Percentiles rank a stretch among this genome's conserved stretches.
Evolutionary conservation across 805 yeast species (phyloP).

Genomic region (Hanseniaspora clermontiae): DNA sequence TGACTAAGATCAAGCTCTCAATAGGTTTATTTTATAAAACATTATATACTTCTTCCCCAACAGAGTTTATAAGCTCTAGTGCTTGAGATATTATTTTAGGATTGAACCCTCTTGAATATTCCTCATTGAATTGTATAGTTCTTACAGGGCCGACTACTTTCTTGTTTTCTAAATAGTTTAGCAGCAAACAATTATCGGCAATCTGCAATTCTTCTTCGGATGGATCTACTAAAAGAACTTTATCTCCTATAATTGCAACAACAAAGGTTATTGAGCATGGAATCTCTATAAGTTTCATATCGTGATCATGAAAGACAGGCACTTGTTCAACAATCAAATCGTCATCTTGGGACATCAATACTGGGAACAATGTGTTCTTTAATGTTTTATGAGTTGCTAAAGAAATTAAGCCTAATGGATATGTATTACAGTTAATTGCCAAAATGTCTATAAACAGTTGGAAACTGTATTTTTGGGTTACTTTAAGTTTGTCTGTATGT

Average conservation of each 20-base stretch:
- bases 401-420: slow-evolving; percentile 71
- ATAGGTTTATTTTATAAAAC: slow-evolving; percentile 27
- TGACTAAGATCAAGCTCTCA: neutral
- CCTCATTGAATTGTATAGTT: slow-evolving; percentile 46
- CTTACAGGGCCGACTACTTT: slow-evolving; percentile 60
- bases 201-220: slow-evolving; percentile 80
- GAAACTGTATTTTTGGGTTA: slow-evolving; percentile 65
- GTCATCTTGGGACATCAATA: slow-evolving; percentile 54
- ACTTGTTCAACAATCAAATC: slow-evolving; percentile 64
- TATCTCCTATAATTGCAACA: slow-evolving; percentile 58
- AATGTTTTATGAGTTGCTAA: slow-evolving; percentile 73
- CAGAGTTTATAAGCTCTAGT: slow-evolving; percentile 42
- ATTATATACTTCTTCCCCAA: slow-evolving; percentile 50
- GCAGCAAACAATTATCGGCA: slow-evolving; percentile 65
- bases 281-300: slow-evolving; percentile 47
- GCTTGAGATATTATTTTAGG: slow-evolving; percentile 39
- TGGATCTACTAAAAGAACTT: slow-evolving; percentile 65
- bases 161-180: slow-evolving; percentile 54
- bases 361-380: slow-evolving; percentile 63
- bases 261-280: slow-evolving; percentile 62
- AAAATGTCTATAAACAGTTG: slow-evolving; percentile 70
- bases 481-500: slow-evolving; percentile 39
- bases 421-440: slow-evolving; percentile 61
- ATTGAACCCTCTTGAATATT: slow-evolving; percentile 42
- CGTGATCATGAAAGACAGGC: slow-evolving; percentile 81